Percentiles rank a stretch among this genome's conserved stretches.
Conservation (phyloP, 805 yeast genomes). For the Metschnikowia lunata region DNA sequence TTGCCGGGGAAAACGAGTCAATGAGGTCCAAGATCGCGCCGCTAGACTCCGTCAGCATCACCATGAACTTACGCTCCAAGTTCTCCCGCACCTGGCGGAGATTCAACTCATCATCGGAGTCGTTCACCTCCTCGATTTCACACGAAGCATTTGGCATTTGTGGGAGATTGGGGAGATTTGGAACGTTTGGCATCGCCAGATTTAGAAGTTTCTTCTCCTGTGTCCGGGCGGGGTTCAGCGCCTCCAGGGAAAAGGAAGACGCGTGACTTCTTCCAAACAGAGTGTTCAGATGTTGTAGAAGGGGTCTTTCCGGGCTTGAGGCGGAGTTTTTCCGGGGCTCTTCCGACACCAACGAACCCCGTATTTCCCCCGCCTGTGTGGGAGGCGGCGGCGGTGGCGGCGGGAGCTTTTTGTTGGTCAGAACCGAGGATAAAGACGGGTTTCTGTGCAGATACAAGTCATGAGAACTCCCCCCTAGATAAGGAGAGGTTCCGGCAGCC, state of each 20-base stretch:
- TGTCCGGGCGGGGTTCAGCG: not conserved
- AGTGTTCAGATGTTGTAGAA: not conserved
- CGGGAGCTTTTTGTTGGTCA: conserved; percentile 10
- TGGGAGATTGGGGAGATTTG: not conserved
- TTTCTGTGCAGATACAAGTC: conserved; percentile 3
- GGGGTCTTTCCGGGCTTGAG: not conserved
- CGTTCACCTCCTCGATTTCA: conserved; percentile 40
- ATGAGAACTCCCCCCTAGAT: not conserved
- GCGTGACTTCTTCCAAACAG: not conserved
- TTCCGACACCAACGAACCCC: not conserved
- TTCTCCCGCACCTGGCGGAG: conserved; percentile 14
- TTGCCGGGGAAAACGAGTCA: conserved; percentile 17
- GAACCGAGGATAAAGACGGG: conserved; percentile 10
- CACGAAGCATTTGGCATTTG: conserved; percentile 3
- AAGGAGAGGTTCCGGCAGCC: not conserved
- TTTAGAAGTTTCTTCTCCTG: conserved; percentile 1
- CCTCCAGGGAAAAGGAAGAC: not conserved
- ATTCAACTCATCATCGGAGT: conserved; percentile 35
- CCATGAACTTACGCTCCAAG: conserved; percentile 13
- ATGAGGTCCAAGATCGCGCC: conserved; percentile 21
- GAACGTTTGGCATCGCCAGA: not conserved
- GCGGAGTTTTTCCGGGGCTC: conserved; percentile 2
- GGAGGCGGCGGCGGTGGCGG: conserved; percentile 6
- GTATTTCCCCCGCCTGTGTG: not conserved
- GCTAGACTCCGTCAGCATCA: conserved; percentile 9